Base-by-base conservation (phyloP, 1,284 basidiomycete genomes). In the Ustilago esculenta region DNA sequence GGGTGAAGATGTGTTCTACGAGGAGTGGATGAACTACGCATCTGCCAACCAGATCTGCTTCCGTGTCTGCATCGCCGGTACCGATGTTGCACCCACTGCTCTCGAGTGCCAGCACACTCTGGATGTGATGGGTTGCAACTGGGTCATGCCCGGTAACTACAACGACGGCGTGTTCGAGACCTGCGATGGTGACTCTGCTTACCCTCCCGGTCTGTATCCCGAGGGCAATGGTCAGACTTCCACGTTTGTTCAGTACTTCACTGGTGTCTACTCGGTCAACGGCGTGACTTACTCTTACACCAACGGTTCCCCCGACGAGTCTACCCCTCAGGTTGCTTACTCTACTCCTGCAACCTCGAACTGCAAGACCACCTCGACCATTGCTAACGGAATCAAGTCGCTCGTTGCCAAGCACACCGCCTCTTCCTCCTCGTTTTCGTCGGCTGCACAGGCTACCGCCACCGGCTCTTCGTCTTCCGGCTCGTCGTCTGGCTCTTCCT, bases 11-110 rank as follows among this genome's bases (percentile, higher is more conserved):
- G 85, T 85, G 34, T 78, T 77, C 57, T 86, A 86, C 82, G 77
- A 85, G 73, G 85, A 86, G 78, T 86, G 85, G 85, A 85, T 82
- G 79, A 81, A 81, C 77, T 81, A 75, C 46, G 55, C 78, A 21
- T 70, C 79, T 15, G 27, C 47, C 65, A 63, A 77, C 59, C 70
- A 81, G 54, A 48, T 81, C 37, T 81, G 80, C 73, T 74, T 81
- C 75, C 78, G 80, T 53, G 68, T 81, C 30, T 81, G 80, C 73
- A 81, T 70, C 27, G 80, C 79, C 33, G 77, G 70, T 21, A 61
- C 57, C 41, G 74, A 74, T n/a, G 25, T 53, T 41, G 76, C 72
- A 1, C 71, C 69, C n/a, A 73, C 80, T 3, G 42, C 60, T 20
- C 44, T 60, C 24, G 76, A 76, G 50, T 81, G 80, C 72, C 71